phyloP scores from a whole-genome alignment of 345 rosid species.

The Dipteronia dyeriana region DNA sequence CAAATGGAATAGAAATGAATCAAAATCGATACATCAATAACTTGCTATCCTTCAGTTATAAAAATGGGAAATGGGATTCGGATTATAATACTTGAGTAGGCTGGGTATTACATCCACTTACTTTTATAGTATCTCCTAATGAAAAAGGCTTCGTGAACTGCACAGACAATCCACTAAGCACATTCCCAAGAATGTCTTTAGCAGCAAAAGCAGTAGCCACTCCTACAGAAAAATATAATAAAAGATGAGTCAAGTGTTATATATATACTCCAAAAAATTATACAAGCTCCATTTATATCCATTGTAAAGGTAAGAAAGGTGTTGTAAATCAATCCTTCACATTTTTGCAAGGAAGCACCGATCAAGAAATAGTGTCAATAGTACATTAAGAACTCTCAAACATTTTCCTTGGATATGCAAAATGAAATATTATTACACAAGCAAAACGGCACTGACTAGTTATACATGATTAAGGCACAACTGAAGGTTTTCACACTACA shows the following conservation, averaged over 20 bases:
- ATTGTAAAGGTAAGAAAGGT: background rate
- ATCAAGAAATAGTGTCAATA: background rate
- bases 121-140: slow-evolving; percentile 93
- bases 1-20: background rate
- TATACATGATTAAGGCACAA: background rate
- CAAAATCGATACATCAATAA: background rate
- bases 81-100: background rate
- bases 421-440: background rate
- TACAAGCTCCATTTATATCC: background rate
- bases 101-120: slow-evolving; percentile 33
- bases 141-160: slow-evolving; percentile 89
- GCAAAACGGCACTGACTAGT: background rate
- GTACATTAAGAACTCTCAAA: background rate
- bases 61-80: background rate
- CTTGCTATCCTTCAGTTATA: background rate
- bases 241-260: slow-evolving; percentile 1
- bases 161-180: slow-evolving; percentile 87
- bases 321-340: background rate
- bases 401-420: background rate
- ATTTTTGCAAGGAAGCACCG: background rate
- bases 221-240: slow-evolving; percentile 44
- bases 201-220: slow-evolving; percentile 99
- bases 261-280: background rate
- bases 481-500: background rate
- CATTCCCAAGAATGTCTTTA: slow-evolving; percentile 85